Base-by-base conservation (phyloP, 805 yeast species). In the Cyberlindnera misumaiensis region DNA sequence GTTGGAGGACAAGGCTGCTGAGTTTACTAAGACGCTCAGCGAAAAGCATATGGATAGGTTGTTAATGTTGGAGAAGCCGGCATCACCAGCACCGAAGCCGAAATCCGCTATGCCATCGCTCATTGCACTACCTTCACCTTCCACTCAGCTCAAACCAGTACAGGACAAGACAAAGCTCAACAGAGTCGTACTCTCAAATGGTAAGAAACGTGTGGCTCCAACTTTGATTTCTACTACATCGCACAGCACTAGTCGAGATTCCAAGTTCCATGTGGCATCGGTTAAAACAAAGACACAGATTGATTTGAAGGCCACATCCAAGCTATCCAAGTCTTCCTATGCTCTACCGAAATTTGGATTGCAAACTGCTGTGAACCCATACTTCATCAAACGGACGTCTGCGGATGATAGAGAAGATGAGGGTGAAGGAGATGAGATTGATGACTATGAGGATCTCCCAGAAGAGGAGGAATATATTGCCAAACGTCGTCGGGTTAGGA, bases 191-290 rank as follows among this genome's bases (percentile, higher is more conserved):
- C 75, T 89, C 1, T 83, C 84, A 49, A 80, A 81, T 28, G 93
- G 93, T 4, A 77, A 76, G 51, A 83, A 83, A 49, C 62, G 93
- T 47, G 87, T 84, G 2, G 73, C 84, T 1, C 94, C 93, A 5
- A 66, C 78, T 16, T 58, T 83, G 11, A 69, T 83, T 4, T 75
- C 89, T 1, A 52, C 73, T 1, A 55, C 64, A 4, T 48, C 51
- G 14, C 53, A 58, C 20, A 49, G 61, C 8, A 35, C 44, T 0
- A 39, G 39, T 17, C 43, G 36, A 34, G 46, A 35, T 28, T 11
- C 13, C 34, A 49, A 38, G 35, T 53, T 44, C 41, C 35, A 35
- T 37, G 28, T 43, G 16, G 17, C 51, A 5, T 32, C 48, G 6
- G 38, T 42, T 9, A 32, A 28, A 28, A 38, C 18, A 26, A 49